These are phyloP conservation scores for Trichoderma sp. DNA, from an alignment of 2,329 filamentous ascomycete species.

Conservation along the genomic window DNA sequence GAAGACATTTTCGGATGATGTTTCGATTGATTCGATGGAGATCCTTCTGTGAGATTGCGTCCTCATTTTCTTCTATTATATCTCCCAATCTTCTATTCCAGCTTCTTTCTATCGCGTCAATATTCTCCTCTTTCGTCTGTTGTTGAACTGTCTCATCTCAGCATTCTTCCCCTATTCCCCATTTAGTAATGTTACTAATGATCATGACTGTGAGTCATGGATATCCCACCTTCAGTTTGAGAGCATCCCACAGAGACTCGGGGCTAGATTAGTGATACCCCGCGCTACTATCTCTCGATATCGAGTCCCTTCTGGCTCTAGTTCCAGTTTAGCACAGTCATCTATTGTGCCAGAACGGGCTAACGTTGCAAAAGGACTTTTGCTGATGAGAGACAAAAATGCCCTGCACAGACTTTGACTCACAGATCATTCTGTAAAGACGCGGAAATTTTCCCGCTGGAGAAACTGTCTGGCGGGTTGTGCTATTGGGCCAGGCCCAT, in stretches of 20 bases:
- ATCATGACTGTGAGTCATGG: conserved; percentile 8
- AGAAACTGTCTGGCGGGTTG: background rate
- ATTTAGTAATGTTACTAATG: background rate
- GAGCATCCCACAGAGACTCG: background rate
- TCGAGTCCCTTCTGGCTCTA: background rate
- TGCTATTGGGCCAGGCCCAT: background rate
- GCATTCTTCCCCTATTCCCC: background rate
- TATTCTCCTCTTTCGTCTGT: background rate
- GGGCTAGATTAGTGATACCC: background rate
- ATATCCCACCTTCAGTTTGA: background rate
- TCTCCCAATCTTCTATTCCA: background rate
- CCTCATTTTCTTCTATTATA: background rate
- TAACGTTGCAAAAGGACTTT: background rate
- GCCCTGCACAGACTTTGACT: background rate
- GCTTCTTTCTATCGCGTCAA: background rate
- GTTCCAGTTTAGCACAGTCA: background rate
- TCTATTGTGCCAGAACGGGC: background rate
- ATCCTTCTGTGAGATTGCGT: background rate
- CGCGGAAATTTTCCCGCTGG: background rate
- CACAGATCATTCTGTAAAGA: background rate
- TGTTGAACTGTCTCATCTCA: background rate
- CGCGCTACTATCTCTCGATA: background rate
- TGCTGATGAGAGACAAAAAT: background rate
- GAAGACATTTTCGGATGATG: conserved; percentile 9
- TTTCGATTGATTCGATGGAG: background rate